phyloP scores from a whole-genome alignment of 2,329 filamentous ascomycete species.

The Fusarium brevicatenulatum region DNA sequence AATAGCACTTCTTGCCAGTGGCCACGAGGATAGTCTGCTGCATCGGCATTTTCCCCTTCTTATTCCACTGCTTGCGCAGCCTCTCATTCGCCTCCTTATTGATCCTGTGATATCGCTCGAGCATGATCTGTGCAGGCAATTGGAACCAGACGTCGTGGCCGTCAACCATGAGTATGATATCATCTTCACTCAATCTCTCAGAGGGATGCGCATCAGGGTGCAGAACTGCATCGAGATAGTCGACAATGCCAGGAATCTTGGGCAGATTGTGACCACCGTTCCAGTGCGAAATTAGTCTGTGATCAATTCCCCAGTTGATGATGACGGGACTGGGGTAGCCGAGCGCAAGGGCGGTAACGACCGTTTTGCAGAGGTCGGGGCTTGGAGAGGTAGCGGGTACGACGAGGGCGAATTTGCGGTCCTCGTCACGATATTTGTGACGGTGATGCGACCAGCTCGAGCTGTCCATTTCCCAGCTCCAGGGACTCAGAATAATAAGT shows the following conservation, averaged over 20 bases:
- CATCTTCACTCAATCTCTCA: neutral
- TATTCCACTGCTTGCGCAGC: neutral
- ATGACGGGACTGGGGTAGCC: slow-evolving; percentile 15
- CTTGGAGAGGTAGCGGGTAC: neutral
- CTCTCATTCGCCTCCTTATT: slow-evolving; percentile 5
- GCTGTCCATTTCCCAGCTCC: neutral
- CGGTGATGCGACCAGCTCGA: neutral
- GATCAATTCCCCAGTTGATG: slow-evolving; percentile 10
- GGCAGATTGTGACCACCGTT: neutral
- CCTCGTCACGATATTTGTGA: neutral
- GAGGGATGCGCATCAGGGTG: neutral
- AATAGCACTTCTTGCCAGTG: neutral
- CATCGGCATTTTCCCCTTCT: neutral
- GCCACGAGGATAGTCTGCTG: neutral
- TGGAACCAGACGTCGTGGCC: slow-evolving; percentile 5
- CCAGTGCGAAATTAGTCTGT: neutral
- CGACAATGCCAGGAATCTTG: slow-evolving; percentile 2
- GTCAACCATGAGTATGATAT: slow-evolving; percentile 10
- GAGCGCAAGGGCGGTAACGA: slow-evolving; percentile 2
- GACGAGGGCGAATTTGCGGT: slow-evolving; percentile 10
- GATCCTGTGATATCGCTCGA: slow-evolving; percentile 12
- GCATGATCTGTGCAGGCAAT: neutral
- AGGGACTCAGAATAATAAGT: neutral
- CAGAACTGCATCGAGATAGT: slow-evolving; percentile 20
- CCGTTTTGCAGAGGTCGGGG: slow-evolving; percentile 10